Conservation (phyloP, 1,139 yeast genomes). For the Taiozyma sp. region DNA sequence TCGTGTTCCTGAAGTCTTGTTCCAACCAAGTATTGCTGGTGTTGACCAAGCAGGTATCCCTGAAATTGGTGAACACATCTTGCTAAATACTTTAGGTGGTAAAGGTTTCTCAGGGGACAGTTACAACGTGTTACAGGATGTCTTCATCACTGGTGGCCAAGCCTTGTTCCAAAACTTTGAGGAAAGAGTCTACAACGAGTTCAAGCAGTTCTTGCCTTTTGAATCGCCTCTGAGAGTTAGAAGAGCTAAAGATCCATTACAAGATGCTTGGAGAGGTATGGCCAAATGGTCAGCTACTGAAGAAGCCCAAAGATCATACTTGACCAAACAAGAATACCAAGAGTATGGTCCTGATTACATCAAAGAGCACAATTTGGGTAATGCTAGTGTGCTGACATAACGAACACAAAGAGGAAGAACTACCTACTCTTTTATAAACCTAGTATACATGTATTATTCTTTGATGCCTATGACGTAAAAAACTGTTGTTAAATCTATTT, state of each 20-base stretch:
- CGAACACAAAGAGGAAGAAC: no score
- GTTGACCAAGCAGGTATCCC: constrained; percentile 90
- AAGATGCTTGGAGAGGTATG: constrained; percentile 96
- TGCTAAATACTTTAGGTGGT: constrained; percentile 56
- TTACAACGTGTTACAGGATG: constrained; percentile 33
- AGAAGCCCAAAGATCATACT: constrained; percentile 44
- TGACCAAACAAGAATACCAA: constrained; percentile 70
- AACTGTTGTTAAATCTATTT: background rate
- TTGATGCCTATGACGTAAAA: background rate
- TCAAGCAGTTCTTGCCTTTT: constrained; percentile 66
- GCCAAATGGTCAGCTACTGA: constrained; percentile 60
- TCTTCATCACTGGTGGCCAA: constrained; percentile 86
- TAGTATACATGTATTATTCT: constrained; percentile 2
- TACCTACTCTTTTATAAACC: background rate
- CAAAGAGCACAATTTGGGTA: constrained; percentile 83
- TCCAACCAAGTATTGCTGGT: constrained; percentile 95
- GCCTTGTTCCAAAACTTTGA: constrained; percentile 62
- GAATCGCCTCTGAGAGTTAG: constrained; percentile 60
- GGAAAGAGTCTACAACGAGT: constrained; percentile 61
- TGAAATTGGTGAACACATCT: constrained; percentile 69
- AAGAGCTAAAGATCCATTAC: constrained; percentile 58
- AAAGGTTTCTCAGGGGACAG: constrained; percentile 51
- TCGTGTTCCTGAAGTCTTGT: constrained; percentile 85
- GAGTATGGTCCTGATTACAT: constrained; percentile 90
- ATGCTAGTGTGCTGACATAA: constrained; percentile 26